Evolutionary conservation across 1,139 yeast genomes (phyloP), one percentile per base, ranked within the genome.

Genomic region (Suhomyces yuchorum): DNA sequence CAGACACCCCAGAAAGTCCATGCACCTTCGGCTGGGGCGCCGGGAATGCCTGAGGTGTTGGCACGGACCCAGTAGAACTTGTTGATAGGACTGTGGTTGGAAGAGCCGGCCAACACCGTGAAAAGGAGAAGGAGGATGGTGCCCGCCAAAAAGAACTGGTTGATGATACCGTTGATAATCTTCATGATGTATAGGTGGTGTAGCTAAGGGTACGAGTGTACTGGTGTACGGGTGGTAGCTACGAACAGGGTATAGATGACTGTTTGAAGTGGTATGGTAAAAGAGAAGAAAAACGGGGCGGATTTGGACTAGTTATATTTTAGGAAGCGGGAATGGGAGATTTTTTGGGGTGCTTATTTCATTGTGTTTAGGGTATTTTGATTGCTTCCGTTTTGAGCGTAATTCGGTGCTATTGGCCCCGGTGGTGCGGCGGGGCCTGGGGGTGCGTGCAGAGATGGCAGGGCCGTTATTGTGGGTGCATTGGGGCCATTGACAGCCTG

Each of bases 1-100:
- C 91, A 85, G 41, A 85, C 78, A 57, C 93, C 93, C 95, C 95
- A 87, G 72, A 82, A 87, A 2, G 92, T 84, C 93, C 93, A 87
- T 55, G 88, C 82, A 17, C 89, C 71, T 49, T 57, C 57, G 28
- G 65, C 51, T 33, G 78, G 75, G n/a, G 91, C 89, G 49, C 73
- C 70, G 8, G 75, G 54, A 48, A 85, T 82, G 44, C 62, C 62
- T 1, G 80, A 66, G 44, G 93, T 86, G 62, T 85, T 85, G 44
- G 85, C 93, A 63, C 79, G 72, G 41, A 87, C 62, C 91, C 91
- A 85, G 69, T 83, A 87, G 58, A 86, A 85, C 44, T 68, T 70
- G 66, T 84, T 72, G 60, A 87, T 76, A 34, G 93, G 92, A 71
- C 68, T 77, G 53, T 73, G 71, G 56, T 76, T 65, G 42, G 84